Evolutionary conservation across 768 basidiomycete species (phyloP), one percentile per base, ranked within the genome.

Genomic region (Hydnomerulius pinastri): DNA sequence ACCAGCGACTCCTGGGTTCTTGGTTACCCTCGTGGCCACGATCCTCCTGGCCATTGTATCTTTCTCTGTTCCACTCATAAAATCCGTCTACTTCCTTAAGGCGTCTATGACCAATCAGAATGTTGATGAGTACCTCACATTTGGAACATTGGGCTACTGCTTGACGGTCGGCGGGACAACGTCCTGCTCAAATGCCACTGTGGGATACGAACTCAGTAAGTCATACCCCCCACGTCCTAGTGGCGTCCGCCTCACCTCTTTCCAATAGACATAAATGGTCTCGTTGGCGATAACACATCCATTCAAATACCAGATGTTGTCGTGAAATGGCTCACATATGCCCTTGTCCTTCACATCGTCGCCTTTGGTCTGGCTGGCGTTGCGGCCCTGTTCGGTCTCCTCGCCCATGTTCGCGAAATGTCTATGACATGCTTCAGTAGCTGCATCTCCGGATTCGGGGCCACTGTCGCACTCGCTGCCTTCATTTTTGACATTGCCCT

Each of bases 271-370:
- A 82, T 95, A 57, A 92, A 94, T 61, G 64, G 74, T 30, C 77
- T 98, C 2, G 82, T 97, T 27, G 90, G 86, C 6, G 78, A 91
- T 66, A 69, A 76, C 4, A 72, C 80, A 2, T 60, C 74, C 23
- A 70, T 95, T 29, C 68, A 91, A 57, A 90, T 98, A 43, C 92
- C 94, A 2, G 74, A 83, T 48, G 81, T 92, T 6, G 79, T 85
- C 43, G 88, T 94, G 53, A 96, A 97, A 74, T 98, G 95, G 92
- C 74, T 98, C 64, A 98, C 97, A 9, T 96, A 96, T 62, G 86
- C 85, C 20, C 84, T 99, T 56, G 83, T 98, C 55, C 79, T 98
- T 13, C 95, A 98, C 65, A 83, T 97, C 52, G 84, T 93, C 50
- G 96, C 92, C 13, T 83, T 98, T 48, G 80, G 69, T 11, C 77